Evolutionary conservation across 1,284 basidiomycete species (phyloP).

Genomic region (Vanrija sp.): DNA sequence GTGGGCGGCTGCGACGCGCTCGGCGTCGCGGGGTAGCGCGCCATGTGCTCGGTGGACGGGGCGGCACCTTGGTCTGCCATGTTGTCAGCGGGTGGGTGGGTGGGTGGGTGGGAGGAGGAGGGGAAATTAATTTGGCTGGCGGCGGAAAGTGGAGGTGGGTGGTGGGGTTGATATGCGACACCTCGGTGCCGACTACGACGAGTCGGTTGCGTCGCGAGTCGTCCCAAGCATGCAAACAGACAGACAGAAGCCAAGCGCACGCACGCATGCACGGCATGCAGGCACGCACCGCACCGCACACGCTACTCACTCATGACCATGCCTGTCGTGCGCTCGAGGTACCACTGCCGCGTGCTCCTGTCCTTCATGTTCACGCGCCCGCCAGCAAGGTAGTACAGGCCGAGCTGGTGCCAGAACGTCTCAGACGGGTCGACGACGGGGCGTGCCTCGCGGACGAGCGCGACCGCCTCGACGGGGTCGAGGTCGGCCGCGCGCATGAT

Average conservation of each 20-base stretch:
- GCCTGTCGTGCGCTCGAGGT: constrained; percentile 67
- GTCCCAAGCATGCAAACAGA: not conserved
- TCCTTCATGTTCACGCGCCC: constrained; percentile 66
- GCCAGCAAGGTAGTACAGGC: constrained; percentile 67
- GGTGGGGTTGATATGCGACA: not conserved
- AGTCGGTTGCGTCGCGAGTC: not conserved
- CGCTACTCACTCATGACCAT: constrained; percentile 65
- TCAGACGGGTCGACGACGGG: constrained; percentile 70
- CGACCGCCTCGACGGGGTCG: constrained; percentile 63
- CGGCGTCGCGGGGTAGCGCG: constrained; percentile 65
- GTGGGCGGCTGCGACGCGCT: constrained; percentile 61
- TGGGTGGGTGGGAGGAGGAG: not conserved
- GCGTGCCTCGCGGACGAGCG: constrained; percentile 61
- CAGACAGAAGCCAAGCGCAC: not conserved
- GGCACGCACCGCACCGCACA: no score
- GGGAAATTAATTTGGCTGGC: not conserved
- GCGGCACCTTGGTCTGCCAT: constrained; percentile 60
- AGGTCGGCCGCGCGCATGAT: constrained; percentile 69
- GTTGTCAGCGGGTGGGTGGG: not conserved
- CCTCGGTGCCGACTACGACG: not conserved
- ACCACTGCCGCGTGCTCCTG: constrained; percentile 71
- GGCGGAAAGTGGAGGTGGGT: constrained; percentile 1
- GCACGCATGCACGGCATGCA: not conserved
- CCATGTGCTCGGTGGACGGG: constrained; percentile 67
- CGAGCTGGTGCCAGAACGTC: constrained; percentile 71